phyloP scores from a whole-genome alignment of 1,139 yeast genomes.

The Candida neerlandica region DNA sequence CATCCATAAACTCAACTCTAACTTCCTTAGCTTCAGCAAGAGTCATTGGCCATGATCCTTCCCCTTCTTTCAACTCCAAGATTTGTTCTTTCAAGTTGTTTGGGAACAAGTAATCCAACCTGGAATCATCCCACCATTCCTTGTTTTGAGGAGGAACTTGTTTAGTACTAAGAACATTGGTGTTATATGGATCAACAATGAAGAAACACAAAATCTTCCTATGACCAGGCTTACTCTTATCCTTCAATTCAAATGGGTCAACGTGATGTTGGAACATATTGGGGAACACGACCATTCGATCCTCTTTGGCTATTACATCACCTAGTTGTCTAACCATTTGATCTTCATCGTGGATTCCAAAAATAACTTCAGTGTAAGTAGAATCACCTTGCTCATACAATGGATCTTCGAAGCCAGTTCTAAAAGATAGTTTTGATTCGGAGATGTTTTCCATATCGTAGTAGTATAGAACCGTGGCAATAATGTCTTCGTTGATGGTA shows the following conservation, averaged over 20 bases:
- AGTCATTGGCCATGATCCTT: conserved; percentile 23
- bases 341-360: conserved; percentile 34
- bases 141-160: conserved; percentile 46
- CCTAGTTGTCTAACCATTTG: conserved; percentile 27
- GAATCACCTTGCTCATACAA: conserved; percentile 39
- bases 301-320: conserved; percentile 26
- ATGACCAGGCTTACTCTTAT: conserved; percentile 37
- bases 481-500: conserved; percentile 43
- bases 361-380: conserved; percentile 25
- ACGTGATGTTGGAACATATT: conserved; percentile 45
- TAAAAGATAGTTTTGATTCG: conserved; percentile 36
- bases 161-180: conserved; percentile 29
- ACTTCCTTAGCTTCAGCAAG: conserved; percentile 27
- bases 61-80: conserved; percentile 11
- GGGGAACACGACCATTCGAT: conserved; percentile 40
- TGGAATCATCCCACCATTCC: conserved; percentile 35
- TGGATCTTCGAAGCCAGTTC: conserved; percentile 36
- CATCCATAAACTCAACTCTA: conserved; percentile 37
- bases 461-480: conserved; percentile 45
- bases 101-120: conserved; percentile 17
- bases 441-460: conserved; percentile 45
- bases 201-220: conserved; percentile 46
- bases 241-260: conserved; percentile 39
- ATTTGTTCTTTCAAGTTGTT: conserved; percentile 15
- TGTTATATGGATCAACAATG: conserved; percentile 40